Evolutionary conservation across 148 eudicot species (phyloP).

Genomic region (Diospyros kaki): DNA sequence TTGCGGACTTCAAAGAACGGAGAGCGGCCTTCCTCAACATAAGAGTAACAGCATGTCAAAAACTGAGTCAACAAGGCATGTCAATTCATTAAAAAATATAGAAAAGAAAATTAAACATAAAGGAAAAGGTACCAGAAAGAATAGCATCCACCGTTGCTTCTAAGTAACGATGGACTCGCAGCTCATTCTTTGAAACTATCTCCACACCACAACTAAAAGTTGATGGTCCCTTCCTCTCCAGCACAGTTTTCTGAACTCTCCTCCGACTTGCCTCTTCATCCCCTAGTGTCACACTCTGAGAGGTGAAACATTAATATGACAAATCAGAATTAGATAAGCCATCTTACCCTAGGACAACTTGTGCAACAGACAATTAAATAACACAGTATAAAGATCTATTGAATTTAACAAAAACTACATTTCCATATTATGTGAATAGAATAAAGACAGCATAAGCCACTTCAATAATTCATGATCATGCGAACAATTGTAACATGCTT

Average conservation of each 20-base stretch:
- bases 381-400: neutral
- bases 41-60: conserved; percentile 15
- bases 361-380: neutral
- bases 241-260: conserved; percentile 84
- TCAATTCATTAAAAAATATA: neutral
- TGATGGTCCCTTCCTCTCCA: conserved; percentile 92
- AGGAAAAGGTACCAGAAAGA: conserved; percentile 54
- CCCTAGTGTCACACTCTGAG: conserved; percentile 91
- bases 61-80: conserved; percentile 1
- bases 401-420: neutral
- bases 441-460: neutral
- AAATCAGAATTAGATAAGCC: conserved; percentile 6
- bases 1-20: conserved; percentile 70
- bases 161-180: conserved; percentile 70
- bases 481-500: neutral
- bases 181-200: conserved; percentile 70
- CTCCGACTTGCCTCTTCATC: conserved; percentile 98
- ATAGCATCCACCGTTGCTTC: conserved; percentile 82
- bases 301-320: conserved; percentile 16
- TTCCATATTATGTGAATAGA: neutral
- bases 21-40: conserved; percentile 59
- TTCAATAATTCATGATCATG: neutral
- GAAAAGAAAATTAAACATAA: neutral
- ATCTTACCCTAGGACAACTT: neutral
- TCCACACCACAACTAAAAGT: conserved; percentile 85